Evolutionary conservation across 2,329 filamentous ascomycete species (phyloP).

Genomic region (Penicillium sp.): DNA sequence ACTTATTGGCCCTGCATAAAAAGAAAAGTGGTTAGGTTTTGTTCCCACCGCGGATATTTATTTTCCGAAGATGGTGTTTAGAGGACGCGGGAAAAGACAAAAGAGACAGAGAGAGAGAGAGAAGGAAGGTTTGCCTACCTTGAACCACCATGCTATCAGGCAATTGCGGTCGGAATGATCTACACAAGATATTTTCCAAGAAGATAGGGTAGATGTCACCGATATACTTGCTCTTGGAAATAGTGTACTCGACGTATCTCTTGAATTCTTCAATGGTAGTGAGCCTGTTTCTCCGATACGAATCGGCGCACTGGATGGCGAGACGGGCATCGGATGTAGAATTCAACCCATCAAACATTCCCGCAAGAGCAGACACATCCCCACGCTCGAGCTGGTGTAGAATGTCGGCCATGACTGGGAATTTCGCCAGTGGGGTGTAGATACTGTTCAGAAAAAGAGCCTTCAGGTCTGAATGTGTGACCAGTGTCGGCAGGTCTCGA

Average conservation of each 20-base stretch:
- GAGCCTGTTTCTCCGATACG: constrained; percentile 30
- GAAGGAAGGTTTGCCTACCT: background rate
- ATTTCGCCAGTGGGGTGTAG: constrained; percentile 48
- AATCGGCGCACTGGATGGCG: constrained; percentile 17
- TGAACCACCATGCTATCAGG: constrained; percentile 15
- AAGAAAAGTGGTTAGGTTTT: constrained; percentile 1
- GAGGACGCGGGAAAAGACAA: background rate
- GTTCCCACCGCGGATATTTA: background rate
- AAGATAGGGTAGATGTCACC: constrained; percentile 39
- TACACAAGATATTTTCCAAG: constrained; percentile 12
- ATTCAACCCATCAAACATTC: constrained; percentile 8
- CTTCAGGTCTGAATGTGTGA: constrained; percentile 52
- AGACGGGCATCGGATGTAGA: constrained; percentile 16
- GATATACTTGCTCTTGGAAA: constrained; percentile 36
- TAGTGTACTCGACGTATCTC: constrained; percentile 34
- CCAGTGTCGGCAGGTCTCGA: constrained; percentile 44
- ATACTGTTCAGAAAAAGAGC: constrained; percentile 44
- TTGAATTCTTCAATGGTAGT: constrained; percentile 38
- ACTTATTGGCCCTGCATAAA: constrained; percentile 2
- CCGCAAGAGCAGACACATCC: constrained; percentile 13
- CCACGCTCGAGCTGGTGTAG: constrained; percentile 30
- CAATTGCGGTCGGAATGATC: constrained; percentile 14
- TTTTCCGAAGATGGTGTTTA: background rate
- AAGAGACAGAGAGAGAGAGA: background rate
- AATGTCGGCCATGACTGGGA: constrained; percentile 45